phyloP scores from a whole-genome alignment of 805 yeast genomes.

The Candida xyloterini region DNA sequence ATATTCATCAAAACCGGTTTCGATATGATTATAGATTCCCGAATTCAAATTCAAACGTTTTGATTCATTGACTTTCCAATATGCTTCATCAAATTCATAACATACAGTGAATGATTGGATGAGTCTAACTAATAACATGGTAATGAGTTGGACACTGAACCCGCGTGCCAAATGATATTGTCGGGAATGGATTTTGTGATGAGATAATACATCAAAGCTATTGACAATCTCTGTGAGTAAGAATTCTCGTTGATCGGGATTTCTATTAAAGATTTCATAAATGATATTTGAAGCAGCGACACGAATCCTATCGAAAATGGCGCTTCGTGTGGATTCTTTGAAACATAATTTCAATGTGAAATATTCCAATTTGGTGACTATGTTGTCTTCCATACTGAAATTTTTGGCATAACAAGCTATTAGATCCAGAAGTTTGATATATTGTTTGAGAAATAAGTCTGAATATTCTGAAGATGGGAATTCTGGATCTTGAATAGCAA shows the following conservation, averaged over 20 bases:
- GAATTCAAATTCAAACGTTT: conserved; percentile 10
- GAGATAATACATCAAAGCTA: conserved; percentile 48
- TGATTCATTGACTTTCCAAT: conserved; percentile 21
- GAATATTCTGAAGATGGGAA: neutral
- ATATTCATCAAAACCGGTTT: conserved; percentile 10
- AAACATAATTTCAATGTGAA: conserved; percentile 43
- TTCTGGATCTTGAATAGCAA: neutral
- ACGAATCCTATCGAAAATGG: conserved; percentile 22
- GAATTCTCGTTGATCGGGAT: conserved; percentile 54
- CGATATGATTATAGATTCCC: conserved; percentile 11
- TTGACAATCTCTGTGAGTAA: conserved; percentile 58
- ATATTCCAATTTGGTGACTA: conserved; percentile 59
- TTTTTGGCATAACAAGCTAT: conserved; percentile 17
- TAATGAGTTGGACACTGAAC: conserved; percentile 44
- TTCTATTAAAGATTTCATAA: conserved; percentile 37
- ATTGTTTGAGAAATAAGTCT: neutral
- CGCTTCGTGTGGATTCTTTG: conserved; percentile 28
- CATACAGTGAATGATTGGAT: conserved; percentile 30
- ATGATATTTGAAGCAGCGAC: conserved; percentile 34
- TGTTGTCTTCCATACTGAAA: conserved; percentile 43
- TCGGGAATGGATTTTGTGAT: conserved; percentile 41
- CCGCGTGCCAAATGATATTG: conserved; percentile 45
- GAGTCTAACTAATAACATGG: conserved; percentile 43
- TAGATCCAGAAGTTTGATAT: conserved; percentile 16
- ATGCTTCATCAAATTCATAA: conserved; percentile 22